Percentiles rank a stretch among this genome's conserved stretches.
These are phyloP conservation scores for Omphalea diandra DNA, from an alignment of 441 rosid species.

Conservation along the genomic window DNA sequence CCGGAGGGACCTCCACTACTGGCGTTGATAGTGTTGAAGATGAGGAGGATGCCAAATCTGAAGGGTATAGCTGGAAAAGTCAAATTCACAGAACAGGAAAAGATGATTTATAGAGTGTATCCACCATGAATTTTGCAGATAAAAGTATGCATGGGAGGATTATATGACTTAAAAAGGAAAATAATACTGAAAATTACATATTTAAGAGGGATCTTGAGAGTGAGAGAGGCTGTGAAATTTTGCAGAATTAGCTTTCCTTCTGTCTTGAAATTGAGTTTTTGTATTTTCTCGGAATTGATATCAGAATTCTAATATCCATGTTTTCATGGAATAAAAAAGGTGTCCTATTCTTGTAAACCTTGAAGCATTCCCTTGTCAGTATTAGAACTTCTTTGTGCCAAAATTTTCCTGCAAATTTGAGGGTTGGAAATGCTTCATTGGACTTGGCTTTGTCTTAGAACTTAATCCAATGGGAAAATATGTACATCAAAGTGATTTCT, in stretches of 20 bases:
- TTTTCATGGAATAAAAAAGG: slow-evolving; percentile 26
- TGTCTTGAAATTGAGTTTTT: slow-evolving; percentile 35
- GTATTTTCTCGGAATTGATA: slow-evolving; percentile 31
- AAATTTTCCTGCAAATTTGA: slow-evolving; percentile 12
- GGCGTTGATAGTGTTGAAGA: slow-evolving; percentile 84
- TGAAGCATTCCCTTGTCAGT: not conserved
- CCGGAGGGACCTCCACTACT: slow-evolving; percentile 58
- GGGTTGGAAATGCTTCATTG: not conserved
- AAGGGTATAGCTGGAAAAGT: slow-evolving; percentile 73
- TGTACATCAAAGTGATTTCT: not conserved
- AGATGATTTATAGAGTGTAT: slow-evolving; percentile 49
- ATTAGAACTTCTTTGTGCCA: not conserved
- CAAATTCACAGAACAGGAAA: slow-evolving; percentile 42
- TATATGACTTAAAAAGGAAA: slow-evolving; percentile 30
- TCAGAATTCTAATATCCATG: slow-evolving; percentile 29
- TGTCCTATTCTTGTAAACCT: not conserved
- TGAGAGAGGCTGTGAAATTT: slow-evolving; percentile 44
- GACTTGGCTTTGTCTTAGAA: not conserved
- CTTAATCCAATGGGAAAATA: not conserved
- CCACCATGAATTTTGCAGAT: slow-evolving; percentile 67
- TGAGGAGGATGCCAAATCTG: slow-evolving; percentile 72
- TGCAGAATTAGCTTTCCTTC: slow-evolving; percentile 50
- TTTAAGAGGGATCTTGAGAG: slow-evolving; percentile 28
- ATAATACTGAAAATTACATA: slow-evolving; percentile 31
- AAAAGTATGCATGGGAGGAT: slow-evolving; percentile 46